These are phyloP conservation scores for Populus ilicifolia DNA, from an alignment of 345 rosid species.

Conservation along the genomic window DNA sequence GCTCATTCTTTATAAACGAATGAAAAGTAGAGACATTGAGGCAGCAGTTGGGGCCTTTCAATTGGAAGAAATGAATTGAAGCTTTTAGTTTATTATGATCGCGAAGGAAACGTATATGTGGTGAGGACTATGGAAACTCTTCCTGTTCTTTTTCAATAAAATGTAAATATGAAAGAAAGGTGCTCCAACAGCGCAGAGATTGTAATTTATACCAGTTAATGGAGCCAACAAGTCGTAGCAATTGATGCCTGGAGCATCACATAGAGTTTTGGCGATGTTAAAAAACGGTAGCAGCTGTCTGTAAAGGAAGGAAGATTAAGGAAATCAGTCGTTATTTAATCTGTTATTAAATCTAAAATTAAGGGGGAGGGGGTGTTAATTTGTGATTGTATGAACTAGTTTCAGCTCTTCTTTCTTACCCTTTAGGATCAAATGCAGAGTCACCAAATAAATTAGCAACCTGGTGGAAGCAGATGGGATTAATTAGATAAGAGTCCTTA, in stretches of 20 bases:
- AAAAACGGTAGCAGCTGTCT: slow-evolving; percentile 17
- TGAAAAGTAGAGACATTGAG: slow-evolving; percentile 64
- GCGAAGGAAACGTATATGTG: background rate
- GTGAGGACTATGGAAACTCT: no score
- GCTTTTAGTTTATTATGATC: background rate
- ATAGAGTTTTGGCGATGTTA: slow-evolving; percentile 42
- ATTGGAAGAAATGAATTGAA: background rate
- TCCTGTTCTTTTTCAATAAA: no score
- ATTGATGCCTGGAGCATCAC: slow-evolving; percentile 57
- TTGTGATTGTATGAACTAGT: no score
- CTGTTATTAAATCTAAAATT: no score
- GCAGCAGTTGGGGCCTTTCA: slow-evolving; percentile 76
- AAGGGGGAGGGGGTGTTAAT: no score
- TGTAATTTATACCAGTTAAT: slow-evolving; percentile 50
- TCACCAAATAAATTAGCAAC: slow-evolving; percentile 45
- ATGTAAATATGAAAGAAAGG: no score
- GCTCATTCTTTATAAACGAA: slow-evolving; percentile 53
- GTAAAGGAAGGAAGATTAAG: no score
- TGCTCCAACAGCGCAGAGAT: background rate
- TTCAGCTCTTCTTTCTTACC: slow-evolving; percentile 34
- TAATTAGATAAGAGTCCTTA: no score
- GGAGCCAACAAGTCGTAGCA: slow-evolving; percentile 69
- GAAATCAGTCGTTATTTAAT: no score
- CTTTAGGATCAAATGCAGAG: slow-evolving; percentile 81
- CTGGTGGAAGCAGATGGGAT: slow-evolving; percentile 32